A percentile compares a stretch with the other conserved stretches of the same genome.
Evolutionary conservation across 768 basidiomycete genomes (phyloP).

Genomic region (Brasilioporus rufonigricans): DNA sequence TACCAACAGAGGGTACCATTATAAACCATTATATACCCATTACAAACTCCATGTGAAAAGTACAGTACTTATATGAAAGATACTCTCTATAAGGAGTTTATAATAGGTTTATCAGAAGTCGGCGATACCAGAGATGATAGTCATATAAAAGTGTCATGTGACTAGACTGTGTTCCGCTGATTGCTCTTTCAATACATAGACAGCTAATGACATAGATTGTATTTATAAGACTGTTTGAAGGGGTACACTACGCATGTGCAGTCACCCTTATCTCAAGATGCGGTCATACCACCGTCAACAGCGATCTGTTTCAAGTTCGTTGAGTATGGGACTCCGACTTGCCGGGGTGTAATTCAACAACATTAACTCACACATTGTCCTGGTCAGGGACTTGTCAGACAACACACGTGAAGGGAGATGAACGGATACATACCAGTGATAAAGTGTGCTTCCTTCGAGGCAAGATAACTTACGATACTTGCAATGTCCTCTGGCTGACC

Average conservation of each 20-base stretch:
- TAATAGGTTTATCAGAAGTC: too few relatives aligned
- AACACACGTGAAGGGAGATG: not conserved
- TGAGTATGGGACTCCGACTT: not conserved
- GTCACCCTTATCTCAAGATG: not conserved
- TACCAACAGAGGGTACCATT: too few relatives aligned
- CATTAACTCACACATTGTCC: slow-evolving; percentile 24
- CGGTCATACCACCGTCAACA: slow-evolving; percentile 16
- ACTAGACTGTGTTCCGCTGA: too few relatives aligned
- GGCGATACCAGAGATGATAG: too few relatives aligned
- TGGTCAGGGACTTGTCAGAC: slow-evolving; percentile 1
- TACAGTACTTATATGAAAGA: too few relatives aligned
- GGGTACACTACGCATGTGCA: not conserved
- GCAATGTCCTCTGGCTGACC: slow-evolving; percentile 36
- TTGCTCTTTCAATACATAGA: too few relatives aligned
- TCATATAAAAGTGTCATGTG: too few relatives aligned
- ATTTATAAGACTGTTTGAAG: too few relatives aligned
- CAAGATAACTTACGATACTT: slow-evolving; percentile 36
- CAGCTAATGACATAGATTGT: not conserved
- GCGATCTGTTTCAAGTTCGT: slow-evolving; percentile 9
- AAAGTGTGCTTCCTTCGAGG: slow-evolving; percentile 36
- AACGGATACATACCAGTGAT: slow-evolving; percentile 30
- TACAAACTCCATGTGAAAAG: too few relatives aligned
- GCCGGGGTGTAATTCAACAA: not conserved
- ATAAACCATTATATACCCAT: too few relatives aligned
- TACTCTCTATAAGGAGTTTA: too few relatives aligned